These are phyloP conservation scores for Botrytis byssoidea DNA, from an alignment of 2,329 filamentous ascomycete genomes.

Conservation along the genomic window DNA sequence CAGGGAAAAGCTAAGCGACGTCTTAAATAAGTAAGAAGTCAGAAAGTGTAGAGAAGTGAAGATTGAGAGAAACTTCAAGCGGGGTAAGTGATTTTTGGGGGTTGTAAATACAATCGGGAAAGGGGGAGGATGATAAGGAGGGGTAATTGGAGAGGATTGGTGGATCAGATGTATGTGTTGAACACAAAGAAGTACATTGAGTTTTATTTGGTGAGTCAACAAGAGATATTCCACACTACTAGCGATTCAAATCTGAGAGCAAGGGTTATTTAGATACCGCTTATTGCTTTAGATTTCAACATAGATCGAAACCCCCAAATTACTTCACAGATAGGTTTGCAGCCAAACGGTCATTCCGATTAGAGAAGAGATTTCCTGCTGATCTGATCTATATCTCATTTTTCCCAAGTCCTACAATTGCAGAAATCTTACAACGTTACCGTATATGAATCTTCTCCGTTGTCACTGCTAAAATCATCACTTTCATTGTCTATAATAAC, in stretches of 20 bases:
- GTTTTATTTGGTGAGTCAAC: neutral
- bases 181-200: neutral
- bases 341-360: neutral
- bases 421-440: no score
- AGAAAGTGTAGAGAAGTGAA: neutral
- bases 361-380: neutral
- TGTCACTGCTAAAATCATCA: neutral
- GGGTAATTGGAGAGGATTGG: neutral
- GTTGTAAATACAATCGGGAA: neutral
- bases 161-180: neutral
- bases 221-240: neutral
- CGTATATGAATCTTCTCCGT: neutral
- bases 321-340: neutral
- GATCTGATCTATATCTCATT: neutral
- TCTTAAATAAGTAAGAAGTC: neutral
- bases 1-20: neutral
- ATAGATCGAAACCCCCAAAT: neutral
- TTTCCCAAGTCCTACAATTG: no score
- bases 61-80: neutral
- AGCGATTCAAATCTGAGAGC: neutral
- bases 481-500: fast-evolving
- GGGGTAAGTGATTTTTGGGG: neutral
- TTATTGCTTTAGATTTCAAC: neutral
- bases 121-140: neutral
- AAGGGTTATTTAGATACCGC: neutral